Evolutionary conservation across 108 stramenopile genomes (phyloP).

Genomic region (Thalassiosira profunda): DNA sequence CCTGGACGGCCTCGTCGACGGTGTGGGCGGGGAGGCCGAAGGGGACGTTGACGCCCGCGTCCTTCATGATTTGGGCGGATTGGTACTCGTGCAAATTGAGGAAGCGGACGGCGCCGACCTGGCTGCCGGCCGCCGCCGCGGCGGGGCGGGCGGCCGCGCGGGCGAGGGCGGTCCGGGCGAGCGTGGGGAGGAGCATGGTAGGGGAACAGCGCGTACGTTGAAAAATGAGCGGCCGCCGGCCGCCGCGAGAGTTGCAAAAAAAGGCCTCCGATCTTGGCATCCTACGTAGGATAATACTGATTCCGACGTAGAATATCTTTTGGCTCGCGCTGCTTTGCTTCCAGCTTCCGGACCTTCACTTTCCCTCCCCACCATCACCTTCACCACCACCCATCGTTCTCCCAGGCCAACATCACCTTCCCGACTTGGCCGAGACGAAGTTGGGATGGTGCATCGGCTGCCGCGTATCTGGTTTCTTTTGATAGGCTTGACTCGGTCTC

Average conservation of each 20-base stretch:
- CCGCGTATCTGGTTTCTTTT: too few relatives aligned
- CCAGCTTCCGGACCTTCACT: not conserved
- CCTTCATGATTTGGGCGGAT: conserved; percentile 64
- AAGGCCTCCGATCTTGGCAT: too few relatives aligned
- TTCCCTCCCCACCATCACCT: not conserved
- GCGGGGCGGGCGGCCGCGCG: conserved; percentile 3
- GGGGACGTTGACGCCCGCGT: conserved; percentile 68
- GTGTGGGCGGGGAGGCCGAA: conserved; percentile 36
- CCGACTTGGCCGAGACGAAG: too few relatives aligned
- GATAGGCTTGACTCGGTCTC: too few relatives aligned
- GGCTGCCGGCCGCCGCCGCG: not conserved
- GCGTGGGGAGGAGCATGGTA: too few relatives aligned
- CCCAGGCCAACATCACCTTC: too few relatives aligned
- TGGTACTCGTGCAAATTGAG: conserved; percentile 87
- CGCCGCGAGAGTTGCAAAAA: too few relatives aligned
- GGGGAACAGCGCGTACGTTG: too few relatives aligned
- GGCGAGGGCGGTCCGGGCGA: not conserved
- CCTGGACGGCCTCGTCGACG: conserved; percentile 40
- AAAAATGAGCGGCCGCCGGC: too few relatives aligned
- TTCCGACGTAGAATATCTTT: not conserved
- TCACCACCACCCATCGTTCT: not conserved
- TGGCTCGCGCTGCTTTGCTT: not conserved
- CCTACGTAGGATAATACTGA: not conserved
- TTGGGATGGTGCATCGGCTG: too few relatives aligned
- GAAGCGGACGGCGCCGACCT: conserved; percentile 28